Evolutionary conservation across 371 early-diverging fungal genomes (phyloP).

Genomic region (Saksenaea oblongispora): DNA sequence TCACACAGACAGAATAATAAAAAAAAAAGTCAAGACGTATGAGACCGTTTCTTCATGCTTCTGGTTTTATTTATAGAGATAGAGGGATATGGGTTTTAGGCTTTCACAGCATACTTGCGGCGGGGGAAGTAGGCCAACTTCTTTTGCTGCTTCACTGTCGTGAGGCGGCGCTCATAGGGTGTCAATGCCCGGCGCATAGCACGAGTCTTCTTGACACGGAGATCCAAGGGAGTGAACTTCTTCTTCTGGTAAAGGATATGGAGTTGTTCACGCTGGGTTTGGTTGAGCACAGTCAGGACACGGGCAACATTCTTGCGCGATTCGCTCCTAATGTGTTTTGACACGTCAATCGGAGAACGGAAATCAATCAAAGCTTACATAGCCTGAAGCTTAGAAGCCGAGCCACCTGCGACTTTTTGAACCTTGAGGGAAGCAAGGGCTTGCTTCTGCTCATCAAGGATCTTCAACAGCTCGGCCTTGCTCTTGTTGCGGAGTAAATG

Average conservation of each 20-base stretch:
- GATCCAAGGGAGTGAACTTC: slow-evolving; percentile 91
- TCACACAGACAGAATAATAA: slow-evolving; percentile 1
- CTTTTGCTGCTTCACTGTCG: slow-evolving; percentile 81
- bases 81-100: slow-evolving; percentile 49
- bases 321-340: slow-evolving; percentile 45
- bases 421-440: slow-evolving; percentile 90
- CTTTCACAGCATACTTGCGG: slow-evolving; percentile 86
- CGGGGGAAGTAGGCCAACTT: slow-evolving; percentile 81
- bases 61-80: background rate
- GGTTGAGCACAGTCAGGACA: slow-evolving; percentile 91
- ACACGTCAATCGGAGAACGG: background rate
- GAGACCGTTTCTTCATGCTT: no score
- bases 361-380: slow-evolving; percentile 55
- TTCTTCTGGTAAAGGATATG: slow-evolving; percentile 84
- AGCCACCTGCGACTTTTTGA: slow-evolving; percentile 82
- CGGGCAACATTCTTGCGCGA: slow-evolving; percentile 93
- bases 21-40: background rate
- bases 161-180: slow-evolving; percentile 65
- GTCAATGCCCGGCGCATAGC: slow-evolving; percentile 95
- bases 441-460: slow-evolving; percentile 89
- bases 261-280: slow-evolving; percentile 83
- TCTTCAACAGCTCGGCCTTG: slow-evolving; percentile 87
- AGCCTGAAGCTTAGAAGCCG: slow-evolving; percentile 59
- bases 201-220: slow-evolving; percentile 96
- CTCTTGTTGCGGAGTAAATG: slow-evolving; percentile 88